Base-by-base conservation (phyloP, 2,329 filamentous ascomycete genomes). In the Alternaria brassicae region DNA sequence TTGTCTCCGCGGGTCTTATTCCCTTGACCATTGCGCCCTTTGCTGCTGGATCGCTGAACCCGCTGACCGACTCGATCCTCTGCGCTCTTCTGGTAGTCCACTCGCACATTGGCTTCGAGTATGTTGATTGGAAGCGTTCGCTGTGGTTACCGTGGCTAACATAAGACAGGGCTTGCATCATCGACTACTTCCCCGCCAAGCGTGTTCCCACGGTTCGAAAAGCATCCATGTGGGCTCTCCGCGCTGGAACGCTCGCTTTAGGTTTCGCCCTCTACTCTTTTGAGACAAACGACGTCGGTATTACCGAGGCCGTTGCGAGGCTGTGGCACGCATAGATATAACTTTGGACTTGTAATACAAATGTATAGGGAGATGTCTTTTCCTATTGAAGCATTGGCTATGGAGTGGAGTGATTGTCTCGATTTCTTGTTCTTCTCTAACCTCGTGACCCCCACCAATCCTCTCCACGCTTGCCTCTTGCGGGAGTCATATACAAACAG, bases 231-330 rank as follows among this genome's bases (percentile, higher is more conserved):
- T 98, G 93, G 93, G 82, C 84, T 36, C 86, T 98, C 64, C 93
- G 93, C 74, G 81, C 84, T 44, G 89, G 87, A 60, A 97, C 96
- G 10, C 83, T 94, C 58, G 82, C 92, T 52, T 91, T 93, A 63
- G 93, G 91, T 50, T 85, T 97, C 67, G 93, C 93, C 58, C 85
- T 98, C 74, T 99, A 99, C 82, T 94, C 98, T 81, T 98, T 98
- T 73, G 95, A 99, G 88, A 99, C 95, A 30, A 98, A 97, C 76
- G 95, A 99, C 70, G 92, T 99, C 52, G 95, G 95, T 67, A 79
- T 99, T 60, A 97, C 93, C 8, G 94, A 96, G 85, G 90, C 89
- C 30, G 85, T 97, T 68, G 92, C 91, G 85, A 87, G 91, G 76
- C 83, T 98, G 63, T 99, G 95, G 95, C 91, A 85, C 74, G 94